Conservation (phyloP, 2,329 filamentous ascomycete species). For the Neonectria faginata region DNA sequence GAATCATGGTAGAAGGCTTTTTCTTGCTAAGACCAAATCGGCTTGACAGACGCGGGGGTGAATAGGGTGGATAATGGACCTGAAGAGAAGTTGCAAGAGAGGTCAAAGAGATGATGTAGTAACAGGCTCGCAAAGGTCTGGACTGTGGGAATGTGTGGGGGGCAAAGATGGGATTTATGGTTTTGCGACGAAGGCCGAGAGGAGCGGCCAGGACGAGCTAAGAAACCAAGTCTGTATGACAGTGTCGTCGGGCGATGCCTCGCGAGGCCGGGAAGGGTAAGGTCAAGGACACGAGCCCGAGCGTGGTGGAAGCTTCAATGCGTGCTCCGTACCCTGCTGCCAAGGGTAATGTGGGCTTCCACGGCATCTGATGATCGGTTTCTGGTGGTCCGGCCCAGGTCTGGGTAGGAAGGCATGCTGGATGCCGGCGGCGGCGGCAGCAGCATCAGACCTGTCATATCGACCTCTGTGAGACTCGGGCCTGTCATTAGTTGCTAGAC, state of each 20-base stretch:
- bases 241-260: conserved; percentile 34
- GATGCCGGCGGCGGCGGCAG: conserved; percentile 37
- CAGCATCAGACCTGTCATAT: conserved; percentile 52
- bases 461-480: conserved; percentile 46
- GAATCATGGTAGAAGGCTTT: conserved; percentile 25
- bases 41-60: conserved; percentile 9
- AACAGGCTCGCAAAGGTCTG: conserved; percentile 28
- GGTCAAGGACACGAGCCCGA: conserved; percentile 37
- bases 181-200: conserved; percentile 38
- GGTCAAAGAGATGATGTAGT: conserved; percentile 33
- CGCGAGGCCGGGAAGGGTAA: conserved; percentile 36
- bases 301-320: conserved; percentile 35
- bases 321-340: conserved; percentile 32
- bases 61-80: conserved; percentile 8
- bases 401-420: conserved; percentile 38
- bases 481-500: conserved; percentile 42
- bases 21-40: conserved; percentile 7
- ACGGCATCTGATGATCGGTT: conserved; percentile 42
- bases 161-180: conserved; percentile 49
- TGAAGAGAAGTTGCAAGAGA: conserved; percentile 21
- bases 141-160: conserved; percentile 42
- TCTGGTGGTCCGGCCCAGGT: conserved; percentile 43
- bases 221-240: conserved; percentile 30
- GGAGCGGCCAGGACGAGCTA: conserved; percentile 11
- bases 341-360: conserved; percentile 39